Base-by-base conservation (phyloP, 2,329 filamentous ascomycete genomes). In the Cyphellophora europaea region DNA sequence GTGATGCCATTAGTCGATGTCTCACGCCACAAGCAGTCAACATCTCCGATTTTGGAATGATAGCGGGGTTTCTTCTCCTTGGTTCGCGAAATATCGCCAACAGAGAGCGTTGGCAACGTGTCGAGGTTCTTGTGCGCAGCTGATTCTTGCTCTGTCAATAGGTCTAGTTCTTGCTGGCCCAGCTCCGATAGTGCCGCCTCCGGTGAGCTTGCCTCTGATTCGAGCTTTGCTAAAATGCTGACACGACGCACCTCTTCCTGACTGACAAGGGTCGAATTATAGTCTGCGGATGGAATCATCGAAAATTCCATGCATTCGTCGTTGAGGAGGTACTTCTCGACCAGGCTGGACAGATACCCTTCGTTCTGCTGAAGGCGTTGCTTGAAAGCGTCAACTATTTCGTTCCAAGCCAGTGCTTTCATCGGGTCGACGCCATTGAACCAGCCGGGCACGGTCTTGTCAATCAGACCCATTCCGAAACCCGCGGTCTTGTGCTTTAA, bases 401-500 rank as follows among this genome's bases (percentile, higher is more conserved):
- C 82, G 49, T 94, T 91, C 86, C 88, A 96, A 2, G 86, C 82
- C 21, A 98, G 66, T 10, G 85, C 79, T 46, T 93, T 79, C 59
- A 96, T 93, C 0, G 91, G 89, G 55, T 96, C 85, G 3, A 87
- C 78, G 4, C 89, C 91, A 38, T 91, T 93, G 61, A 98, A 96
- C 91, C 91, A 98, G 40, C 82, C 80, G 2, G 86, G 82, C 54
- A 93, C 84, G 5, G 95, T 70, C 27, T 89, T 77, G 49, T 94
- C 85, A 59, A 98, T 76, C 35, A 96, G 74, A 12, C 80, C 79
- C 70, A 95, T 85, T 11, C 91, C 91, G 53, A 98, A 98, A 51
- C 82, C 87, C 36, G 91, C 85, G 1, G 87, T 95, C 67, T 96
- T 96, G 64, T 98, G 87, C 62, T 95, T 95, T 32, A 96, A 64